Percentiles rank a stretch among this genome's conserved stretches.
Conservation (phyloP, 169 alveolate species). For the Toxoplasma gondii region DNA sequence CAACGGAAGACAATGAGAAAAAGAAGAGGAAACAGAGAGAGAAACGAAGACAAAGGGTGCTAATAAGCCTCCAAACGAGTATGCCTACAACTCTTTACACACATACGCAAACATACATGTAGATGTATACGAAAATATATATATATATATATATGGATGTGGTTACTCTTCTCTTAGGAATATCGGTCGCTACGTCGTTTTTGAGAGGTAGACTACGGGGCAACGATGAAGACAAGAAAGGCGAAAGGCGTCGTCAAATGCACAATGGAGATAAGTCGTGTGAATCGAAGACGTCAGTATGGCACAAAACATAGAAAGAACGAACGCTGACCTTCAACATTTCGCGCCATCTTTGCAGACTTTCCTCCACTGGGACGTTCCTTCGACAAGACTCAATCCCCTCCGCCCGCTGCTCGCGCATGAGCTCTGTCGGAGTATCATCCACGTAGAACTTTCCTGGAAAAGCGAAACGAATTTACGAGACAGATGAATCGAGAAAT, state of each 20-base stretch:
- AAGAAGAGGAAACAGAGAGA: no score
- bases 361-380: constrained; percentile 89
- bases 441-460: constrained; percentile 96
- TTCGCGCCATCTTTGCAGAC: constrained; percentile 89
- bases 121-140: neutral
- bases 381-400: constrained; percentile 91
- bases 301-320: neutral
- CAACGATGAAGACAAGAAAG: no score
- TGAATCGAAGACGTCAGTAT: no score
- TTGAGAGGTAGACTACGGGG: no score
- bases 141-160: neutral
- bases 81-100: neutral
- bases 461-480: constrained; percentile 15
- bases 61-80: no score
- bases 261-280: no score
- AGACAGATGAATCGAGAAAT: neutral
- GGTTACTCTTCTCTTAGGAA: no score
- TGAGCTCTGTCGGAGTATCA: constrained; percentile 94
- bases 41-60: no score
- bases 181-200: no score
- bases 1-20: no score
- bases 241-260: no score
- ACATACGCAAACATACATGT: neutral
- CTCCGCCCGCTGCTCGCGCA: constrained; percentile 96
- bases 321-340: constrained; percentile 76